phyloP scores from a whole-genome alignment of 768 basidiomycete genomes.

The Hygrophorus russula region DNA sequence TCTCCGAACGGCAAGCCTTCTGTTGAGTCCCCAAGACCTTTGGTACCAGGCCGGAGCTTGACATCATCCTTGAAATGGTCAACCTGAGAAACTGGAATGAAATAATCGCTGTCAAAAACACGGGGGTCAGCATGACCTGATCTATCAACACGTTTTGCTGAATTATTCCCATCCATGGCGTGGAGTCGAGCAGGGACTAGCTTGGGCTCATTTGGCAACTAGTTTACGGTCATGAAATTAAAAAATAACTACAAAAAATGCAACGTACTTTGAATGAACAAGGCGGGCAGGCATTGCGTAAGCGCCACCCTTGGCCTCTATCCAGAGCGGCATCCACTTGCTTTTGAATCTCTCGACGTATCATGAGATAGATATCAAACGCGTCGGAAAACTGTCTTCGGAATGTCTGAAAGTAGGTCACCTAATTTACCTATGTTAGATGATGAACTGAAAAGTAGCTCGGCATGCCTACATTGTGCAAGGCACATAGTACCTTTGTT shows the following conservation, averaged over 20 bases:
- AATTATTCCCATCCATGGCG: slow-evolving; percentile 11
- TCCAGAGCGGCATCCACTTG: slow-evolving; percentile 2
- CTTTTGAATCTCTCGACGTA: neutral
- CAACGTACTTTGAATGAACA: slow-evolving; percentile 5
- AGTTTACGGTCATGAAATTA: neutral
- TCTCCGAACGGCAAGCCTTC: neutral
- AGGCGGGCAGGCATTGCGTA: slow-evolving; percentile 8
- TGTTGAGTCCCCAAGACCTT: neutral
- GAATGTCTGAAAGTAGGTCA: neutral
- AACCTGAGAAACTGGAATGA: neutral
- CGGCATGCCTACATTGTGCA: slow-evolving; percentile 1
- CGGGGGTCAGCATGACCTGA: neutral
- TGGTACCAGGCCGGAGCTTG: neutral
- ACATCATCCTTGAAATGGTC: slow-evolving; percentile 3
- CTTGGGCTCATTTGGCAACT: slow-evolving; percentile 6
- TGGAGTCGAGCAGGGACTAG: slow-evolving; percentile 4
- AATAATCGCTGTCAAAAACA: neutral
- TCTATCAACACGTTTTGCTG: slow-evolving; percentile 6
- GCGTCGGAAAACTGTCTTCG: slow-evolving; percentile 2
- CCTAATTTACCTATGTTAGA: neutral
- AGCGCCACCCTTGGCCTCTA: slow-evolving; percentile 7
- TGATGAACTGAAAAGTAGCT: neutral
- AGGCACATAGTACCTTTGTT: neutral
- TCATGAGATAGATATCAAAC: slow-evolving; percentile 9
- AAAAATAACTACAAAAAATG: neutral